Evolutionary conservation across 345 rosid genomes (phyloP).

Genomic region (Populus nigra): DNA sequence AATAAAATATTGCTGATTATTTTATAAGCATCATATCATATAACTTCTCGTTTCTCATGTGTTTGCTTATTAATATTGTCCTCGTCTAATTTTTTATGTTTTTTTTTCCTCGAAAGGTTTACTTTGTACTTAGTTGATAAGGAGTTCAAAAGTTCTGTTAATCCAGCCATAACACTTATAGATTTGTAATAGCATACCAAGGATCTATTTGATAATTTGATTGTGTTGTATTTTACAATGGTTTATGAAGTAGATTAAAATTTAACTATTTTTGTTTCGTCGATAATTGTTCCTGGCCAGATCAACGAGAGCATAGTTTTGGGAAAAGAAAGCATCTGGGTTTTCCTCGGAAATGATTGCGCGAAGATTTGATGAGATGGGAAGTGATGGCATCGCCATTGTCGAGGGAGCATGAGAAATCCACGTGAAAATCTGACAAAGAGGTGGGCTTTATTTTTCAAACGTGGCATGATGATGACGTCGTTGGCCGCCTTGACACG

Average conservation of each 20-base stretch:
- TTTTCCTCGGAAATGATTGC: neutral
- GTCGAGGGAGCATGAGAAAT: neutral
- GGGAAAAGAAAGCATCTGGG: neutral
- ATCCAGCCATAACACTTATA: too few species aligned
- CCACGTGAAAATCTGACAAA: conserved; percentile 44
- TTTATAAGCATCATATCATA: too few species aligned
- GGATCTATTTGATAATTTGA: too few species aligned
- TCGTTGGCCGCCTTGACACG: conserved; percentile 24
- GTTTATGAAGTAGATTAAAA: neutral
- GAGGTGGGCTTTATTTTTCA: conserved; percentile 5
- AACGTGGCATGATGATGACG: conserved; percentile 18
- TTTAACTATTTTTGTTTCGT: neutral
- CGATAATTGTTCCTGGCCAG: neutral
- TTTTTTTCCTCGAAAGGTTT: too few species aligned
- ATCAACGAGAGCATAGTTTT: neutral
- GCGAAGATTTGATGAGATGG: neutral
- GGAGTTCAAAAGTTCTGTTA: too few species aligned
- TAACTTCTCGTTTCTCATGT: too few species aligned
- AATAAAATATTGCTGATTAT: too few species aligned
- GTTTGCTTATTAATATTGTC: too few species aligned
- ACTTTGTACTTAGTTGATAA: too few species aligned
- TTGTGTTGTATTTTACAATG: too few species aligned
- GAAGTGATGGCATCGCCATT: neutral
- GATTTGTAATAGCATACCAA: too few species aligned
- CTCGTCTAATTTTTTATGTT: too few species aligned